Evolutionary conservation across 495 filamentous ascomycete genomes (phyloP), one percentile per base, ranked within the genome.

Genomic region (Daldinia decipiens): DNA sequence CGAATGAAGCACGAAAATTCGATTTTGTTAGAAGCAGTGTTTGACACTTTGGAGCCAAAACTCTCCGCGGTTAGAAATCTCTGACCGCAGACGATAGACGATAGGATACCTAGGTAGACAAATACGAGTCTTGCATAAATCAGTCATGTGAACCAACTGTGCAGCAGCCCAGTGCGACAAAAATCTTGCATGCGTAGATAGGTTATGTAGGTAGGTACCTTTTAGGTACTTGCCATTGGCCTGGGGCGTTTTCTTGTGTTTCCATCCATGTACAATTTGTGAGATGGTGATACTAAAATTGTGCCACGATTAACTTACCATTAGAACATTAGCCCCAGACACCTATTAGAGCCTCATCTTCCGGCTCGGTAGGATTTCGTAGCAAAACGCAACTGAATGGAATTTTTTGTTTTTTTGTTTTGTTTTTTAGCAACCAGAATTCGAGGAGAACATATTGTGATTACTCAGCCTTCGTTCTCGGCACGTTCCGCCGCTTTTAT

Each of bases 1-100:
- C 54, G 54, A 62, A 67, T 63, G 27, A 67, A 52, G 26, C 54
- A 59, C 4, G 4, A 54, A 53, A 45, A 63, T 17, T 52, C n/a
- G 29, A 53, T 51, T 40, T 51, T 50, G 5, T 51, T 51, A 24
- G 31, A 52, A 38, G 40, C n/a, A 3, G 9, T 13, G 32, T 11
- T 61, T 13, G 12, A 43, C 43, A 43, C 34, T 40, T 34, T n/a
- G 19, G 39, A 24, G 50, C 8, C 12, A 61, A n/a, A 27, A 27
- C 26, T 9, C 36, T 26, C 15, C 6, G 26, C 12, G 19, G 24
- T 11, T 7, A n/a, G n/a, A 29, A 27, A 11, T n/a, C 21, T 47
- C 40, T 47, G 19, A 11, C n/a, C 40, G 9, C 9, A 45, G n/a
- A 19, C 7, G 21, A 24, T 24, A 24, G 21, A 24, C 21, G 21